Base-by-base conservation (phyloP, 345 rosid genomes). In the Corchorus olitorius region DNA sequence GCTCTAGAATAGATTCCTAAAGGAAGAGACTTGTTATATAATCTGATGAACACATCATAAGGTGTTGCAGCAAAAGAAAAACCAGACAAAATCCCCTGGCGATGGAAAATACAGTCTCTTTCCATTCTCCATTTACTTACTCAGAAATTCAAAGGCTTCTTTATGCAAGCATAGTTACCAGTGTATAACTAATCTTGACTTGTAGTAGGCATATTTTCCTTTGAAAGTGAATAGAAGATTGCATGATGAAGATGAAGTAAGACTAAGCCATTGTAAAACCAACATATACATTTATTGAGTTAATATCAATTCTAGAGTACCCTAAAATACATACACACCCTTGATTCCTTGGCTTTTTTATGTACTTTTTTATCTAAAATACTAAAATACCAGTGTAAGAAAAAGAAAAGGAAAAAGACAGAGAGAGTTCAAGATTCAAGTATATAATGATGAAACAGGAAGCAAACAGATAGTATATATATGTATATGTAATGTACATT, bases 1-100 rank as follows among this genome's bases (percentile, higher is more conserved):
- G 66, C 75, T 72, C 22, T 62, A 60, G 64, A 73, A 76, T 49
- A 55, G 81, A 78, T 74, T 76, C 84, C 75, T 15, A 46, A 9
- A n/a, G 70, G 34, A 70, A 17, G 55, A 17, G 46, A 34, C 73
- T 73, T 65, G 35, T 53, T 73, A 72, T 55, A 72, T 69, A 70
- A 52, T 52, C 15, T 15, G 58, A 52, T 65, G 35, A 65, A 73
- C 72, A 70, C 46, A 52, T 64, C 55, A 73, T 19, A 75, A 53
- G 81, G 61, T 60, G 66, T n/a, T n/a, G n/a, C n/a, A n/a, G n/a
- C n/a, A n/a, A n/a, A n/a, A n/a, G n/a, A n/a, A n/a, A n/a, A n/a
- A n/a, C n/a, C 39, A 37, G 37, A 71, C 33, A 71, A 71, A n/a
- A n/a, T n/a, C n/a, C n/a, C n/a, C n/a, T n/a, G 34, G 50, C 62